These are phyloP conservation scores for Neopestalotiopsis sp. DNA, from an alignment of 2,329 filamentous ascomycete species.

Conservation along the genomic window DNA sequence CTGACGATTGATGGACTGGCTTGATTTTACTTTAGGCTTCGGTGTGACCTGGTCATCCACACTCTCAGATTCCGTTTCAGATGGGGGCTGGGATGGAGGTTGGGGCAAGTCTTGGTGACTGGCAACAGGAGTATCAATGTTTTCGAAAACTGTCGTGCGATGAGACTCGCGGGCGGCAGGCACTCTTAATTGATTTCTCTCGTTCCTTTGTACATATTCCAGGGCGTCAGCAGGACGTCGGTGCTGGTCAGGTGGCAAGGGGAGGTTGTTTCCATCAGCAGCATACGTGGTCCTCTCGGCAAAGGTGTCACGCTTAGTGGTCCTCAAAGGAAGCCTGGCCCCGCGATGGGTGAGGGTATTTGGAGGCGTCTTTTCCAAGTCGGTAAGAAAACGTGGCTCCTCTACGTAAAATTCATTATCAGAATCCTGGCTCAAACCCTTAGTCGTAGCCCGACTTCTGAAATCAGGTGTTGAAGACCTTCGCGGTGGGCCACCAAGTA, in stretches of 20 bases:
- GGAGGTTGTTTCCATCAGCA: background rate
- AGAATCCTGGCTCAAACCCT: slow-evolving; percentile 12
- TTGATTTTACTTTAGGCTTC: slow-evolving; percentile 30
- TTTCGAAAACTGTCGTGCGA: slow-evolving; percentile 35
- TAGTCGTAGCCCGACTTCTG: slow-evolving; percentile 19
- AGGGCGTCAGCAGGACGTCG: slow-evolving; percentile 27
- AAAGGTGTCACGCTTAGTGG: slow-evolving; percentile 15
- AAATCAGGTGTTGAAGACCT: slow-evolving; percentile 37
- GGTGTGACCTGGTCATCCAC: slow-evolving; percentile 32
- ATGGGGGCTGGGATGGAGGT: background rate
- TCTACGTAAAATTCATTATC: slow-evolving; percentile 15
- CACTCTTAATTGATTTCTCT: slow-evolving; percentile 24
- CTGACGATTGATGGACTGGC: slow-evolving; percentile 31
- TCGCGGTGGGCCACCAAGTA: slow-evolving; percentile 29
- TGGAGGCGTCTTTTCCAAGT: slow-evolving; percentile 17
- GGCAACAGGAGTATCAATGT: slow-evolving; percentile 33
- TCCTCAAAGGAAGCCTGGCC: slow-evolving; percentile 17
- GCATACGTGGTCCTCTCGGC: slow-evolving; percentile 17
- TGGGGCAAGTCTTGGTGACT: slow-evolving; percentile 23
- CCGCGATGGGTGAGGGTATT: slow-evolving; percentile 17
- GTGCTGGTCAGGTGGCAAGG: slow-evolving; percentile 27
- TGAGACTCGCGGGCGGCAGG: slow-evolving; percentile 27
- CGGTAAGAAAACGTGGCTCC: slow-evolving; percentile 17
- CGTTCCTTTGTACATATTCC: slow-evolving; percentile 25
- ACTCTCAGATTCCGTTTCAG: slow-evolving; percentile 31